These are phyloP conservation scores for Lolium multiflorum DNA, from an alignment of 176 grass and related monocot genomes.

Conservation along the genomic window DNA sequence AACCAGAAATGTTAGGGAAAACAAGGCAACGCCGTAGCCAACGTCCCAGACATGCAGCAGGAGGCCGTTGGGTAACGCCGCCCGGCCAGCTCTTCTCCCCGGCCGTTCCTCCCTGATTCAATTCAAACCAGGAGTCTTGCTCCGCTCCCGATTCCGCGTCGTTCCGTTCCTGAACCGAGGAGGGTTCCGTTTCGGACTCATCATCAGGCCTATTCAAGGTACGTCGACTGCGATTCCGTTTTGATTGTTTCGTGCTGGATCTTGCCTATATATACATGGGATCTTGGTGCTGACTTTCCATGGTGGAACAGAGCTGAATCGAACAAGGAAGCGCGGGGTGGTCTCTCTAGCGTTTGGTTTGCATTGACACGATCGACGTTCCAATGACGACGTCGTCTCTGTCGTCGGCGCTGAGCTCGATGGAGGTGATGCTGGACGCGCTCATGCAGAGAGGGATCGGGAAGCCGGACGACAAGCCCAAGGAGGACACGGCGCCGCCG, in stretches of 20 bases:
- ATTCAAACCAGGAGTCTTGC: background rate
- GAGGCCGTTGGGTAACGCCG: conserved; percentile 39
- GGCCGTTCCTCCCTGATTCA: background rate
- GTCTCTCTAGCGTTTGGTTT: too few species aligned
- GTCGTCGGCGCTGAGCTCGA: conserved; percentile 49
- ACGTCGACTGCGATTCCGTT: background rate
- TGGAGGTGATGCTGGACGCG: conserved; percentile 68
- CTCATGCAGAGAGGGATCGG: conserved; percentile 59
- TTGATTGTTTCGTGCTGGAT: too few species aligned
- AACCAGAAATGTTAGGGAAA: conserved; percentile 33
- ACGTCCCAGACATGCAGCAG: conserved; percentile 27
- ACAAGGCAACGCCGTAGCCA: background rate
- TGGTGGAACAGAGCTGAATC: background rate
- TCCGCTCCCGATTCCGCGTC: background rate
- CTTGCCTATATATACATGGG: background rate
- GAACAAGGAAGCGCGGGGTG: too few species aligned
- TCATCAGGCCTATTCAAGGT: background rate
- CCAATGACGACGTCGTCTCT: conserved; percentile 26
- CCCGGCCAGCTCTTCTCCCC: conserved; percentile 9
- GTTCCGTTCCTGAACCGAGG: background rate
- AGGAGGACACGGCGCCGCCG: conserved; percentile 43
- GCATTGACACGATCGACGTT: background rate
- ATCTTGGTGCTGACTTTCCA: background rate
- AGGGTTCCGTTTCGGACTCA: background rate
- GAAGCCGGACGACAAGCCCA: conserved; percentile 51